Conservation (phyloP, 495 filamentous ascomycete genomes). For the Echria macrotheca region DNA sequence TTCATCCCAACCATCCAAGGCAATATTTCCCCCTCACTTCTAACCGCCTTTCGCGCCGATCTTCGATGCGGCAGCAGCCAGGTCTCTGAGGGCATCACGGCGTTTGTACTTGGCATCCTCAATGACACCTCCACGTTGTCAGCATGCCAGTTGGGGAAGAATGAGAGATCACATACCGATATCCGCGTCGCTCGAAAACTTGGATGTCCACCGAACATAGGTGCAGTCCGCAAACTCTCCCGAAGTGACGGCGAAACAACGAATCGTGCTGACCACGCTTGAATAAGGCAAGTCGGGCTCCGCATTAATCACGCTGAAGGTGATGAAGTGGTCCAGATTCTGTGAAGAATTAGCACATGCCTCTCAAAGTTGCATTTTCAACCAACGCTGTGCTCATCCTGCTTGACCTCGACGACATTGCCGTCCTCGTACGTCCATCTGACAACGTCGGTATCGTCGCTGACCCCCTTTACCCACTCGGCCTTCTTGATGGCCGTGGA, state of each 20-base stretch:
- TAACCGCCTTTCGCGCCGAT: too few species aligned
- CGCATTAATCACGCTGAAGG: constrained; percentile 60
- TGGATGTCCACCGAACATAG: constrained; percentile 58
- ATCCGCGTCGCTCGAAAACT: constrained; percentile 64
- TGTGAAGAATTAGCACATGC: constrained; percentile 19
- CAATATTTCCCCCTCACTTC: too few species aligned
- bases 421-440: constrained; percentile 63
- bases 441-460: constrained; percentile 56
- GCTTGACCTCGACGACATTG: constrained; percentile 59
- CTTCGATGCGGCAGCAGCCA: constrained; percentile 50
- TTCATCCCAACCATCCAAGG: too few species aligned
- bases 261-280: constrained; percentile 56
- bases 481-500: constrained; percentile 52
- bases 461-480: constrained; percentile 53
- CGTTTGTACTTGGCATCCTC: constrained; percentile 71
- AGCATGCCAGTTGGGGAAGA: constrained; percentile 9
- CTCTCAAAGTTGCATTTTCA: not conserved
- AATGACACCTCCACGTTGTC: constrained; percentile 48
- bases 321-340: constrained; percentile 66
- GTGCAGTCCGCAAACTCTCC: constrained; percentile 55
- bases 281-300: constrained; percentile 55
- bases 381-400: constrained; percentile 62
- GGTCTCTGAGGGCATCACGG: constrained; percentile 57
- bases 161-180: constrained; percentile 43
- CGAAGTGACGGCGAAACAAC: constrained; percentile 53